A percentile compares a stretch with the other conserved stretches of the same genome.
Evolutionary conservation across 2,329 filamentous ascomycete species (phyloP).

Genomic region (Aureobasidium musti): DNA sequence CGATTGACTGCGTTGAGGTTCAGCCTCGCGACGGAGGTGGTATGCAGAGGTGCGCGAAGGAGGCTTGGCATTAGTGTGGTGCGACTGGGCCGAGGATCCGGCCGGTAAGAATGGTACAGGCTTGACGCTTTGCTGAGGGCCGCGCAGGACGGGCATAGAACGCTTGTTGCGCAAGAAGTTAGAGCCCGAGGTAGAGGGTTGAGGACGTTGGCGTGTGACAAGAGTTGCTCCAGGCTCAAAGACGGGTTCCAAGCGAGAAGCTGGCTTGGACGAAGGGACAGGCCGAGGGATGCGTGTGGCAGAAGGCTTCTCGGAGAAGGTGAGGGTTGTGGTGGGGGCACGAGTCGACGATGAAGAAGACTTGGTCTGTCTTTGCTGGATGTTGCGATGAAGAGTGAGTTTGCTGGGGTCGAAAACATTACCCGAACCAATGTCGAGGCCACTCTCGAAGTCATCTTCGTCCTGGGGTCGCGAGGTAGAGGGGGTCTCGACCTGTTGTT

Average conservation of each 20-base stretch:
- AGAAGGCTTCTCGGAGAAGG: slow-evolving; percentile 76
- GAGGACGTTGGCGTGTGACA: slow-evolving; percentile 60
- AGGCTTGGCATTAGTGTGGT: slow-evolving; percentile 73
- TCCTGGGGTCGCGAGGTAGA: slow-evolving; percentile 41
- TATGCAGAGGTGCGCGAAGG: slow-evolving; percentile 62
- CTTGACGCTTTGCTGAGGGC: slow-evolving; percentile 60
- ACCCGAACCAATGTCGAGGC: slow-evolving; percentile 81
- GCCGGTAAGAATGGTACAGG: slow-evolving; percentile 76
- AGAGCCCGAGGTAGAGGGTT: slow-evolving; percentile 56
- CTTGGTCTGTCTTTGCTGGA: slow-evolving; percentile 74
- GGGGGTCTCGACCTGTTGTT: slow-evolving; percentile 52
- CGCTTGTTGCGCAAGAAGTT: slow-evolving; percentile 62
- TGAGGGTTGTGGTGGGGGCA: slow-evolving; percentile 80
- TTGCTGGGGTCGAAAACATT: slow-evolving; percentile 80
- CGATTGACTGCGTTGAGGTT: slow-evolving; percentile 56
- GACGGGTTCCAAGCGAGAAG: slow-evolving; percentile 81
- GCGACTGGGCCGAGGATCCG: slow-evolving; percentile 72
- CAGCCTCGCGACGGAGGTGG: slow-evolving; percentile 81
- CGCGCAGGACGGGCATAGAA: slow-evolving; percentile 61
- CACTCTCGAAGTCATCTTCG: slow-evolving; percentile 78
- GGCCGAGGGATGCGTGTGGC: slow-evolving; percentile 75
- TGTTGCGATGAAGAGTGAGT: slow-evolving; percentile 83
- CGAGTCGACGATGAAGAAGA: slow-evolving; percentile 68
- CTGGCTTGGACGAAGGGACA: slow-evolving; percentile 48
- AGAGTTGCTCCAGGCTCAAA: slow-evolving; percentile 81